Percentiles rank a stretch among this genome's conserved stretches.
These are phyloP conservation scores for Rhizopus delemar DNA, from an alignment of 371 early-diverging fungal species.

Conservation along the genomic window DNA sequence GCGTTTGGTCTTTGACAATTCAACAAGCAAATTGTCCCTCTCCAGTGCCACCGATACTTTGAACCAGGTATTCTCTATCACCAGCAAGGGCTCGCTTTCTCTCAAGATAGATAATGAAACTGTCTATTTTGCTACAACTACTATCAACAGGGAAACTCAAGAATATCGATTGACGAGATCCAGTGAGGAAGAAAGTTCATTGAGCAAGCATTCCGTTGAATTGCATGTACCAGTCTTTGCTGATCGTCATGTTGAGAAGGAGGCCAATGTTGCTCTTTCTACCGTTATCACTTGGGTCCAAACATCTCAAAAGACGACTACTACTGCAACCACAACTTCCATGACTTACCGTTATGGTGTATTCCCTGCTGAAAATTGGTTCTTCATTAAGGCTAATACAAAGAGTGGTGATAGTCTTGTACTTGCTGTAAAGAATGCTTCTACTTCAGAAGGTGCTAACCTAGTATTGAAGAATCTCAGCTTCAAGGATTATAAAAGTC, in stretches of 20 bases:
- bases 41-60: conserved; percentile 23
- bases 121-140: conserved; percentile 17
- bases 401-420: conserved; percentile 28
- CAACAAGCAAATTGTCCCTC: conserved; percentile 33
- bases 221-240: conserved; percentile 37
- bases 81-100: conserved; percentile 24
- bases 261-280: conserved; percentile 28
- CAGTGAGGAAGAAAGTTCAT: neutral
- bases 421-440: conserved; percentile 22
- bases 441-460: conserved; percentile 4
- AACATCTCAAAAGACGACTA: conserved; percentile 22
- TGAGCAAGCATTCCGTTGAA: conserved; percentile 22
- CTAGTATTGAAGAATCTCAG: conserved; percentile 32
- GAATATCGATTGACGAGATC: conserved; percentile 5
- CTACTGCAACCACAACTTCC: neutral
- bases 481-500: conserved; percentile 38
- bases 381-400: conserved; percentile 41
- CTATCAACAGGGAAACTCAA: neutral
- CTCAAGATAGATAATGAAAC: conserved; percentile 23
- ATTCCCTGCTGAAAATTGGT: conserved; percentile 42
- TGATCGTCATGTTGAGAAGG: conserved; percentile 26
- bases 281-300: conserved; percentile 28
- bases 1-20: conserved; percentile 27
- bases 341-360: conserved; percentile 27
- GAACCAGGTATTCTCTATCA: conserved; percentile 33